Conservation (phyloP, 345 rosid species). For the Hibiscus mutabilis region DNA sequence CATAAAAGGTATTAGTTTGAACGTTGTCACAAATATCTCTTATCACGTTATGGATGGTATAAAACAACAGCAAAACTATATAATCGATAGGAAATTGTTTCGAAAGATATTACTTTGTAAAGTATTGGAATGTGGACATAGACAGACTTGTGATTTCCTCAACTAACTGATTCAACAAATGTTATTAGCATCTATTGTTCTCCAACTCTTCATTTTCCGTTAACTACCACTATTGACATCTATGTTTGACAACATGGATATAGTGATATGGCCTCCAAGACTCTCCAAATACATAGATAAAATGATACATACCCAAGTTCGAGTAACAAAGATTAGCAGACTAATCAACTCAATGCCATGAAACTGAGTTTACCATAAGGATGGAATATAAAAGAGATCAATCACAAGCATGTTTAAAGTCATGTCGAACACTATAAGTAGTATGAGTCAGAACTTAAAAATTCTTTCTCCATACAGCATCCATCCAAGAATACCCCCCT, state of each 20-base stretch:
- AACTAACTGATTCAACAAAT: no score
- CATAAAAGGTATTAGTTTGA: constrained; percentile 5
- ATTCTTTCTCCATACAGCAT: neutral
- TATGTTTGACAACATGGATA: no score
- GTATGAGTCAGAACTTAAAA: neutral
- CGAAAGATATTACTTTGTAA: neutral
- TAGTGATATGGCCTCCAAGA: no score
- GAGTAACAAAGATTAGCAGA: neutral
- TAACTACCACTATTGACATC: no score
- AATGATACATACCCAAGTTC: neutral
- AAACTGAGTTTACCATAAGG: neutral
- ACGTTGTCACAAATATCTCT: neutral
- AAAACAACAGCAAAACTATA: neutral
- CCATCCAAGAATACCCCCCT: neutral
- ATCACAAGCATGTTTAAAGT: neutral
- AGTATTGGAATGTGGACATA: neutral
- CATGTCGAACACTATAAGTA: neutral
- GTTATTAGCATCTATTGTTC: no score
- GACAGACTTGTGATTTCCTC: neutral
- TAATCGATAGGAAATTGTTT: neutral
- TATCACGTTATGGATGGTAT: no score
- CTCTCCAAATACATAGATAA: no score
- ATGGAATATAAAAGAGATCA: neutral
- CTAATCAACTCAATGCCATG: neutral
- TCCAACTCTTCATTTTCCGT: no score